Percentiles rank a stretch among this genome's conserved stretches.
phyloP scores from a whole-genome alignment of 805 yeast species.

The Candida hispaniensis region DNA sequence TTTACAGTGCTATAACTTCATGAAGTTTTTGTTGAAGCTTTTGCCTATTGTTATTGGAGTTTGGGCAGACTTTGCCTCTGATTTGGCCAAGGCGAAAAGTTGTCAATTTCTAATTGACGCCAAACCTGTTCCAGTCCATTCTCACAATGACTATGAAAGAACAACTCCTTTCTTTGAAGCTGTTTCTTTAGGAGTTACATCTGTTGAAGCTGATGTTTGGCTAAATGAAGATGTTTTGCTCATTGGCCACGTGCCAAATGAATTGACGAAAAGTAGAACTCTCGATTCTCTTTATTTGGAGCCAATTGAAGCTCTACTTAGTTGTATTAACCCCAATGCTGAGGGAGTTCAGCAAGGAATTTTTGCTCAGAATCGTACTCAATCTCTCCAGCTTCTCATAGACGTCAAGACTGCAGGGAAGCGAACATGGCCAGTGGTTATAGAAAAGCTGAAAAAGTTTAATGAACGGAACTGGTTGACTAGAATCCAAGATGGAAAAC shows the following conservation, averaged over 20 bases:
- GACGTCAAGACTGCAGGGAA: constrained; percentile 45
- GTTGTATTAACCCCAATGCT: constrained; percentile 8
- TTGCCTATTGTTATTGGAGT: too few relatives aligned
- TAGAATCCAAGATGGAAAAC: constrained; percentile 32
- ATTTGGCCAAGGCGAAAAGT: constrained; percentile 4
- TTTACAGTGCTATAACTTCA: too few relatives aligned
- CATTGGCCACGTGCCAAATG: constrained; percentile 17
- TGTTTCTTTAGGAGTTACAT: constrained; percentile 38
- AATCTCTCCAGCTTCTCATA: constrained; percentile 45
- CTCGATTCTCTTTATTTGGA: constrained; percentile 12
- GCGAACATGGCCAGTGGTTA: constrained; percentile 38
- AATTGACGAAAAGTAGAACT: constrained; percentile 6
- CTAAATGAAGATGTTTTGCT: constrained; percentile 20
- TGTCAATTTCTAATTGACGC: constrained; percentile 8
- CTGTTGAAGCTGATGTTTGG: constrained; percentile 65
- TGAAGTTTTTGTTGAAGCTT: too few relatives aligned
- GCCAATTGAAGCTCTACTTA: constrained; percentile 16
- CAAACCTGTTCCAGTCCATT: constrained; percentile 37
- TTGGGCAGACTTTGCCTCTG: constrained; percentile 11
- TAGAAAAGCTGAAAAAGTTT: constrained; percentile 38
- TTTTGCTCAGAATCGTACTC: constrained; percentile 8
- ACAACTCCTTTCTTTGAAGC: constrained; percentile 49
- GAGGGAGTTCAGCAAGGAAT: constrained; percentile 9
- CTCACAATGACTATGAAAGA: constrained; percentile 66
- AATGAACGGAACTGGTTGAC: constrained; percentile 40